A percentile compares a stretch with the other conserved stretches of the same genome.
phyloP scores from a whole-genome alignment of 495 filamentous ascomycete genomes.

The Penicillium paradoxum region DNA sequence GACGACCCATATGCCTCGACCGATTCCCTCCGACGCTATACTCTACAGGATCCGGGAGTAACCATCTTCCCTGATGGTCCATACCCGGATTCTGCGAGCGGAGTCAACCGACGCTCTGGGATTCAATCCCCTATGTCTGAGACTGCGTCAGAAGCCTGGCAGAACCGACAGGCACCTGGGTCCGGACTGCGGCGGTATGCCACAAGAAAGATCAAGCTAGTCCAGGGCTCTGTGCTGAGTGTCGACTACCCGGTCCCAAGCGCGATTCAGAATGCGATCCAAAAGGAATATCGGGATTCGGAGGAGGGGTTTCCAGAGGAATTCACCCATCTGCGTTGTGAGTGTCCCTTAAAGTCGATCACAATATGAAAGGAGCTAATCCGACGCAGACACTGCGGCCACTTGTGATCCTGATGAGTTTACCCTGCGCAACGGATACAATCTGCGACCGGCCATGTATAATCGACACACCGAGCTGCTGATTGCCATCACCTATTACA shows the following conservation, averaged over 20 bases:
- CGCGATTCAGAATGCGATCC: slow-evolving; percentile 93
- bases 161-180: slow-evolving; percentile 65
- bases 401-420: slow-evolving; percentile 98
- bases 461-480: slow-evolving; percentile 96
- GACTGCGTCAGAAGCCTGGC: slow-evolving; percentile 66
- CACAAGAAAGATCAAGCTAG: slow-evolving; percentile 92
- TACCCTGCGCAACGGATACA: slow-evolving; percentile 97
- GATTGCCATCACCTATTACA: slow-evolving; percentile 98
- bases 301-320: slow-evolving; percentile 71
- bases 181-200: slow-evolving; percentile 78
- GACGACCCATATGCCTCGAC: slow-evolving; percentile 69
- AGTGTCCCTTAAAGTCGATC: slow-evolving; percentile 16
- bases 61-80: slow-evolving; percentile 41
- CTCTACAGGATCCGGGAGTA: slow-evolving; percentile 31
- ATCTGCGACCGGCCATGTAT: slow-evolving; percentile 96
- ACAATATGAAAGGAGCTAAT: neutral
- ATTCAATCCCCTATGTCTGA: slow-evolving; percentile 27
- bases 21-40: slow-evolving; percentile 36
- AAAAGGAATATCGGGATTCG: slow-evolving; percentile 86
- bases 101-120: slow-evolving; percentile 18
- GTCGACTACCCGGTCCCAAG: slow-evolving; percentile 96
- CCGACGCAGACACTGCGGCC: slow-evolving; percentile 74
- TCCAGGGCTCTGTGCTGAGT: slow-evolving; percentile 91
- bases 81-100: slow-evolving; percentile 52
- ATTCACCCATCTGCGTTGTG: slow-evolving; percentile 93